phyloP scores from a whole-genome alignment of 129 eudicot genomes.

The Chrysanthemum lavandulifolium region DNA sequence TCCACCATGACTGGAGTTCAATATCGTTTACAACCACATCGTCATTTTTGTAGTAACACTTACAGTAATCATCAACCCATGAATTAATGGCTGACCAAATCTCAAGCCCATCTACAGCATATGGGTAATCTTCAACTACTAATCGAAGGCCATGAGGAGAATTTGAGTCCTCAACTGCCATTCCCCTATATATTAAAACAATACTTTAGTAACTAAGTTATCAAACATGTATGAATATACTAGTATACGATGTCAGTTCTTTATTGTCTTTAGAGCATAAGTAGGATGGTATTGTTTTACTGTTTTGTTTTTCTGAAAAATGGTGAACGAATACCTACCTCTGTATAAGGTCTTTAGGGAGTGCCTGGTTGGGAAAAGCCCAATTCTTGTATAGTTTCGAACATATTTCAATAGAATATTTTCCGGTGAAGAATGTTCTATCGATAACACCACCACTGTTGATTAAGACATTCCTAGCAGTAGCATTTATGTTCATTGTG shows the following conservation, averaged over 20 bases:
- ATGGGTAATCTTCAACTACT: conserved; percentile 56
- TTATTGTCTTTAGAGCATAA: no score
- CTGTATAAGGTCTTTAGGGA: conserved; percentile 55
- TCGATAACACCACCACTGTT: conserved; percentile 48
- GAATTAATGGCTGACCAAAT: conserved; percentile 61
- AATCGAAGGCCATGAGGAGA: conserved; percentile 44
- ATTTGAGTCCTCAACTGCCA: conserved; percentile 50
- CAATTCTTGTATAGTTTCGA: conserved; percentile 33
- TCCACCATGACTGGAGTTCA: conserved; percentile 63
- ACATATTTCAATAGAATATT: conserved; percentile 44
- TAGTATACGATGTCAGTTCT: no score
- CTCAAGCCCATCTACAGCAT: conserved; percentile 55
- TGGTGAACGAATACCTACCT: conserved; percentile 27
- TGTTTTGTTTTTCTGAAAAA: not conserved
- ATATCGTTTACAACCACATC: conserved; percentile 35
- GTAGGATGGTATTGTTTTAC: not conserved
- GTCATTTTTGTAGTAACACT: conserved; percentile 40
- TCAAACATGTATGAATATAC: not conserved
- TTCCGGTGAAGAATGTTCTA: conserved; percentile 32
- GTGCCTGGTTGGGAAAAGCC: conserved; percentile 48
- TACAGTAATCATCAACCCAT: conserved; percentile 48
- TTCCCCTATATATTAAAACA: conserved; percentile 31
- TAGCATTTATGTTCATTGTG: conserved; percentile 50
- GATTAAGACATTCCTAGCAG: conserved; percentile 36
- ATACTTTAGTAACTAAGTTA: not conserved